Conservation (phyloP, 257 asterid genomes). For the Salvia rosmarinus region DNA sequence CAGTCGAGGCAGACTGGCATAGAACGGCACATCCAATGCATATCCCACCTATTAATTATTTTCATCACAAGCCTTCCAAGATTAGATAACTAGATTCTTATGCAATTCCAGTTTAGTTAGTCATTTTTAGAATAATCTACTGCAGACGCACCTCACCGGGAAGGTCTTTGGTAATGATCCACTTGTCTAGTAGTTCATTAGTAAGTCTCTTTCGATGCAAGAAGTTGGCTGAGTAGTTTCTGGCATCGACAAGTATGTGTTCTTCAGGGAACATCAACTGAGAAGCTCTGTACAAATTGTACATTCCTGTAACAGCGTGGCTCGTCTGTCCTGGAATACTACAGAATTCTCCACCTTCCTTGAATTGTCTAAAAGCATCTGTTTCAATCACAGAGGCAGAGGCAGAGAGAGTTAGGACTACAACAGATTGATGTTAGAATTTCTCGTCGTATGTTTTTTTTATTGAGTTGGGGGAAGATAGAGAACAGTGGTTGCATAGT, state of each 20-base stretch:
- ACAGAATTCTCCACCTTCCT: constrained; percentile 72
- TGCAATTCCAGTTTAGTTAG: no score
- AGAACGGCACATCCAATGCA: constrained; percentile 82
- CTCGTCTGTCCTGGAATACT: constrained; percentile 76
- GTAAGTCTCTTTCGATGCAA: constrained; percentile 53
- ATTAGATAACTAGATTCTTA: no score
- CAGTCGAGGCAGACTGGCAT: constrained; percentile 71
- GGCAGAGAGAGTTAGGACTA: no score
- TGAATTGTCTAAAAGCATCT: constrained; percentile 72
- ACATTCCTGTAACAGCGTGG: constrained; percentile 94
- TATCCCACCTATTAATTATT: no score
- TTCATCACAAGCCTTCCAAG: no score
- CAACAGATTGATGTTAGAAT: no score
- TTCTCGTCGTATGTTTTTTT: no score
- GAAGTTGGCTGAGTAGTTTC: constrained; percentile 49
- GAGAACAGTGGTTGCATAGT: no score
- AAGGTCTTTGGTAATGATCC: constrained; percentile 90
- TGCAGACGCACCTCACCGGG: constrained; percentile 93
- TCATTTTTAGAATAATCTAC: no score
- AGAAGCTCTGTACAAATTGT: constrained; percentile 79
- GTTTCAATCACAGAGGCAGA: no score
- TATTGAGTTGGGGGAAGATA: no score
- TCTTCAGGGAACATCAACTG: constrained; percentile 75
- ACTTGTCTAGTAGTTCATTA: constrained; percentile 72
- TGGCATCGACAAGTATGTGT: constrained; percentile 50